Percentiles rank a stretch among this genome's conserved stretches.
phyloP scores from a whole-genome alignment of 2,329 filamentous ascomycete species.

The Aspergillus tubingensis region DNA sequence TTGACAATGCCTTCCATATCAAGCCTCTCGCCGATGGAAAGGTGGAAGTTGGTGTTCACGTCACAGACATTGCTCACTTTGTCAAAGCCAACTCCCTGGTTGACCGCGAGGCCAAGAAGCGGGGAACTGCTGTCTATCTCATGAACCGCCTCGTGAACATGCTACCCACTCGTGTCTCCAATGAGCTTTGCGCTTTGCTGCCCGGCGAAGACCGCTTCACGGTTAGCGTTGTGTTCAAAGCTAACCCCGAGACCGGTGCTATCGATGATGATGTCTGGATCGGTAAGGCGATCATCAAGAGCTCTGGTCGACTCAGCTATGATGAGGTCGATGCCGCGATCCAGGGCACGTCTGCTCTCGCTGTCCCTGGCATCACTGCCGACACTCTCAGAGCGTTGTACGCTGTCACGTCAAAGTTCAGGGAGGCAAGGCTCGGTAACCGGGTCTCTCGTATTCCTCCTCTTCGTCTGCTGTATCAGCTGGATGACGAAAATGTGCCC shows the following conservation, averaged over 20 bases:
- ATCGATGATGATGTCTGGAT: constrained; percentile 89
- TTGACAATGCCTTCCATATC: constrained; percentile 91
- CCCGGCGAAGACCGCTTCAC: constrained; percentile 89
- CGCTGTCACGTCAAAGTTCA: constrained; percentile 83
- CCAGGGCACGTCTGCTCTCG: constrained; percentile 61
- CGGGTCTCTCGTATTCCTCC: constrained; percentile 78
- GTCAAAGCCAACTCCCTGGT: constrained; percentile 95
- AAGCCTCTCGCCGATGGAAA: constrained; percentile 80
- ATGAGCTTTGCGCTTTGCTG: constrained; percentile 82
- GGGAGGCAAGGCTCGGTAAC: constrained; percentile 80
- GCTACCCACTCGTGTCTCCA: constrained; percentile 81
- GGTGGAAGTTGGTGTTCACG: constrained; percentile 92
- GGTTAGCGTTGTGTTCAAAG: constrained; percentile 89
- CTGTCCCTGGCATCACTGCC: constrained; percentile 65
- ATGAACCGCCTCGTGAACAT: constrained; percentile 87
- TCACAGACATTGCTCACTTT: constrained; percentile 93
- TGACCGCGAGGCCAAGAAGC: constrained; percentile 96
- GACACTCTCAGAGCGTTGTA: constrained; percentile 81
- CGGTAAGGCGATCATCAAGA: constrained; percentile 91
- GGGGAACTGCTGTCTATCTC: constrained; percentile 91
- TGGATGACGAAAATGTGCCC: constrained; percentile 97
- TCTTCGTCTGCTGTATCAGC: constrained; percentile 84
- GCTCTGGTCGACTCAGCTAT: constrained; percentile 79
- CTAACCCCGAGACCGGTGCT: constrained; percentile 79
- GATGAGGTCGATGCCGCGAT: constrained; percentile 83